Evolutionary conservation across 176 grass and related monocot genomes (phyloP).

Genomic region (Otatea glauca): DNA sequence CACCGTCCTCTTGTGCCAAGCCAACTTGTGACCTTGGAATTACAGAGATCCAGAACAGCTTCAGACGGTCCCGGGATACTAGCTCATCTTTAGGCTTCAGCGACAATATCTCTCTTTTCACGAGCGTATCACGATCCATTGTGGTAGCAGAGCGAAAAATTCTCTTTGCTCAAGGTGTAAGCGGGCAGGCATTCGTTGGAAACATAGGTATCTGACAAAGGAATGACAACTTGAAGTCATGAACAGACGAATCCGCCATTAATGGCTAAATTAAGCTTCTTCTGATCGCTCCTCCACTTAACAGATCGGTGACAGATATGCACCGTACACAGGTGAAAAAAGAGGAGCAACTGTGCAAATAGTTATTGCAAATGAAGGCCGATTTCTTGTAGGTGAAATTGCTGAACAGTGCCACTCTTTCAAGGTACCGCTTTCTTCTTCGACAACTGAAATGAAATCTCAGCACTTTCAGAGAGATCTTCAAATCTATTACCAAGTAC

Average conservation of each 20-base stretch:
- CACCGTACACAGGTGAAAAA: background rate
- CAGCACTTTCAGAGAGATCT: too few species aligned
- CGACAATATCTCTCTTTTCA: background rate
- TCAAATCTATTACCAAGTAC: too few species aligned
- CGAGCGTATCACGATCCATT: background rate
- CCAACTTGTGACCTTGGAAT: conserved; percentile 8
- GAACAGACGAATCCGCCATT: background rate
- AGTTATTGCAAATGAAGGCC: background rate
- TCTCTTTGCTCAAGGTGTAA: background rate
- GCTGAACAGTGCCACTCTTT: background rate
- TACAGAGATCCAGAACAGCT: background rate
- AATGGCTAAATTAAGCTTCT: background rate
- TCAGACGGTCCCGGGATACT: background rate
- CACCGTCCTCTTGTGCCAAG: background rate
- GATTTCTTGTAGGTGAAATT: background rate
- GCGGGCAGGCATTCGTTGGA: background rate
- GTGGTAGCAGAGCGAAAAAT: background rate
- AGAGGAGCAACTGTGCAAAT: background rate
- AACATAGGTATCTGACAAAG: conserved; percentile 4
- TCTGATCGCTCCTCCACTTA: background rate
- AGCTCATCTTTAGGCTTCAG: background rate
- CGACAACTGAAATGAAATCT: too few species aligned
- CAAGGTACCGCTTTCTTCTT: background rate
- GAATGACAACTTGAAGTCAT: background rate
- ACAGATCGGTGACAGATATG: conserved; percentile 3